Percentiles rank a stretch among this genome's conserved stretches.
Evolutionary conservation across 2,329 filamentous ascomycete genomes (phyloP).

Genomic region (Stromatinia cepivora): DNA sequence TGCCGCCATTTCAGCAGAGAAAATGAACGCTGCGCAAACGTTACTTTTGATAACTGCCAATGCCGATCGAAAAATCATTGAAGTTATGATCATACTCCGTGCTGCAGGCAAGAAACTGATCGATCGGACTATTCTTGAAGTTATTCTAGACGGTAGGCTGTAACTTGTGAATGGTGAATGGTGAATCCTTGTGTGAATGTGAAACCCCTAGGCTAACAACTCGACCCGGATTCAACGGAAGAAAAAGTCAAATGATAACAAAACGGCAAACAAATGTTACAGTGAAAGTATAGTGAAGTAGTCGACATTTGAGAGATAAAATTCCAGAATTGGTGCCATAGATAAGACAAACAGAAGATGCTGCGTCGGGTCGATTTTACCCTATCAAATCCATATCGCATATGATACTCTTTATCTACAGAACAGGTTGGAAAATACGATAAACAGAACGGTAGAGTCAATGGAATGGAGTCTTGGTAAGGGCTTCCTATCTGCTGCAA

Average conservation of each 20-base stretch:
- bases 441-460: neutral
- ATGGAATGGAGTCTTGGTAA: neutral
- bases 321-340: constrained; percentile 1
- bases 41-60: neutral
- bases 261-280: neutral
- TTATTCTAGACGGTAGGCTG: neutral
- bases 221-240: neutral
- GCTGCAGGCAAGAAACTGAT: constrained; percentile 2
- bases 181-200: neutral
- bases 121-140: neutral
- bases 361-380: neutral
- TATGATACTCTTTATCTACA: constrained; percentile 12
- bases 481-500: neutral
- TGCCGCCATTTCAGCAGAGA: neutral
- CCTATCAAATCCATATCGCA: constrained; percentile 13
- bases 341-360: constrained; percentile 17
- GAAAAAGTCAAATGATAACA: neutral
- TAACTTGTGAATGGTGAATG: neutral
- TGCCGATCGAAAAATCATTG: neutral
- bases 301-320: neutral
- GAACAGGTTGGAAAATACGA: constrained; percentile 4
- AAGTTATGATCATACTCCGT: neutral
- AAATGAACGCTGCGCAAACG: neutral
- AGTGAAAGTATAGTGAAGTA: neutral
- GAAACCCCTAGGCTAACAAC: neutral